phyloP scores from a whole-genome alignment of 495 filamentous ascomycete species.

The Cercophora newfieldiana region DNA sequence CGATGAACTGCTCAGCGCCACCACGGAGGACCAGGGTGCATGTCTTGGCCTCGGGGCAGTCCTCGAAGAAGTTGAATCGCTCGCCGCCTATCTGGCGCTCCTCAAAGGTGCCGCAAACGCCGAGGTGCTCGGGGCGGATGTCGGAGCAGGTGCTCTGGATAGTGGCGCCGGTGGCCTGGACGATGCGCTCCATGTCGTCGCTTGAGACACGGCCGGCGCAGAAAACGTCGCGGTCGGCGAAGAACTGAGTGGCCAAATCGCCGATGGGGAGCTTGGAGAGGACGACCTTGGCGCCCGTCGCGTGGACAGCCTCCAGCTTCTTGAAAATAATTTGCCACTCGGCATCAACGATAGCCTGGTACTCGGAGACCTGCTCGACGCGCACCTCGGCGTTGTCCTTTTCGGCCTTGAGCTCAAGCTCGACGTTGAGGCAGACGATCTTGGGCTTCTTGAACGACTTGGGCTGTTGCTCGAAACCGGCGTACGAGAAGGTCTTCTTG shows the following conservation, averaged over 20 bases:
- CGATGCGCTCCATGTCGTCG: constrained; percentile 94
- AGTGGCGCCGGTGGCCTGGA: constrained; percentile 88
- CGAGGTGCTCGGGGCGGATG: constrained; percentile 84
- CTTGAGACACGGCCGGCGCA: constrained; percentile 91
- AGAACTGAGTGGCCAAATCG: constrained; percentile 96
- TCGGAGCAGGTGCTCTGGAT: constrained; percentile 97
- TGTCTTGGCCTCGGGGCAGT: constrained; percentile 91
- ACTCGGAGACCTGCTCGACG: constrained; percentile 97
- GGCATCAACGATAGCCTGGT: constrained; percentile 98
- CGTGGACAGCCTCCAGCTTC: constrained; percentile 91
- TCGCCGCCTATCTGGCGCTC: constrained; percentile 97
- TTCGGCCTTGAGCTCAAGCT: constrained; percentile 95
- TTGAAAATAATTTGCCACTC: constrained; percentile 99
- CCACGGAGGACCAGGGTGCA: constrained; percentile 95
- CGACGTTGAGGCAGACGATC: constrained; percentile 95
- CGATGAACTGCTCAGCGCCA: constrained; percentile 98
- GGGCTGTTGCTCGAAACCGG: constrained; percentile 98
- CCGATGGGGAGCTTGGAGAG: constrained; percentile 97
- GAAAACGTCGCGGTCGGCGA: constrained; percentile 97
- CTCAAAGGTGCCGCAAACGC: constrained; percentile 87
- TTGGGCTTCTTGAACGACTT: constrained; percentile 92
- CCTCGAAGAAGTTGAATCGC: constrained; percentile 97
- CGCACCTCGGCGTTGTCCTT: constrained; percentile 99
- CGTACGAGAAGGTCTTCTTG: constrained; percentile 99
- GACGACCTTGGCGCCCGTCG: constrained; percentile 94